Evolutionary conservation across 169 alveolate species (phyloP).

Genomic region (Neospora caninum): DNA sequence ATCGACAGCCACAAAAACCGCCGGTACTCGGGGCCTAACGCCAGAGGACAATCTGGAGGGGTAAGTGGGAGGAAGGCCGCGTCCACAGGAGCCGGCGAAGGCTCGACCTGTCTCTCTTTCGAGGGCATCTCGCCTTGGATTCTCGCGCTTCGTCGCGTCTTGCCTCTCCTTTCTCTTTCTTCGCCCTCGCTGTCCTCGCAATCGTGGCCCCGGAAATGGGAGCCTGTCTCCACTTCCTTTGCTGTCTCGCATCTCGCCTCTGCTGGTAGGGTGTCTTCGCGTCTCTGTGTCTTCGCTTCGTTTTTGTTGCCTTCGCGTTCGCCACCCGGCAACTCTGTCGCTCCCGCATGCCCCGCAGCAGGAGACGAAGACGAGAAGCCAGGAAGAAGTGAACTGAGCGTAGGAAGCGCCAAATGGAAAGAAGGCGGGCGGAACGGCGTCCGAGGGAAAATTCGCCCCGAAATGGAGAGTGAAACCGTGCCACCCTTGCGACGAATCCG

Average conservation of each 20-base stretch:
- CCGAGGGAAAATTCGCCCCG: background rate
- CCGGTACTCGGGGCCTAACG: constrained; percentile 16
- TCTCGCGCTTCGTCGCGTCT: background rate
- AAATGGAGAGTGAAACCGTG: background rate
- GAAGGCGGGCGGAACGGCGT: background rate
- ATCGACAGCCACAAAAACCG: constrained; percentile 15
- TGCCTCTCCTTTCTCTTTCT: background rate
- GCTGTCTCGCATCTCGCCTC: background rate
- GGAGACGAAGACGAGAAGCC: background rate
- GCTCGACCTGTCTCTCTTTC: background rate
- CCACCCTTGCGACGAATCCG: background rate
- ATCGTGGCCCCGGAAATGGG: background rate
- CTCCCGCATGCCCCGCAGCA: background rate
- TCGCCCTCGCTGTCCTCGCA: background rate
- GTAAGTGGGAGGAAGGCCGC: background rate
- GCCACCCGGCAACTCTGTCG: background rate
- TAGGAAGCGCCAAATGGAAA: background rate
- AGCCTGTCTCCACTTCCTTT: background rate
- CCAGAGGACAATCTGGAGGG: background rate
- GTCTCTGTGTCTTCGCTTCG: background rate
- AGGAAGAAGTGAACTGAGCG: background rate
- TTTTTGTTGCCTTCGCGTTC: background rate
- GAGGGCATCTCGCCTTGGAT: background rate
- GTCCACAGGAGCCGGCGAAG: background rate
- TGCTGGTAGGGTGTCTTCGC: background rate